Percentiles rank a stretch among this genome's conserved stretches.
phyloP scores from a whole-genome alignment of 169 alveolate genomes.

The Babesia microti region DNA sequence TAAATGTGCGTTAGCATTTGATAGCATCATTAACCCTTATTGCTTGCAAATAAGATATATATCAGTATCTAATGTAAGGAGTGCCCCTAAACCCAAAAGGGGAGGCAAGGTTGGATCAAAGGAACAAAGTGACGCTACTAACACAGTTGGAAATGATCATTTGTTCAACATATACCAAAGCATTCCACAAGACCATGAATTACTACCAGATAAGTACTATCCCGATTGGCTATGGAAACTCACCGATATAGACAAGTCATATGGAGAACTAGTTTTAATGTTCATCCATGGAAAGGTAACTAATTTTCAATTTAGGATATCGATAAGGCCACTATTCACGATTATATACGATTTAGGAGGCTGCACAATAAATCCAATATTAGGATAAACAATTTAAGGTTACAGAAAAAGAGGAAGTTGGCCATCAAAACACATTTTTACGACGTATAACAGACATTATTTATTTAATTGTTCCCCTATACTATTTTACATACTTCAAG shows the following conservation, averaged over 20 bases:
- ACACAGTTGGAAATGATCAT: conserved; percentile 44
- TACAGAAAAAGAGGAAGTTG: conserved; percentile 53
- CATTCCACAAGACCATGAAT: conserved; percentile 49
- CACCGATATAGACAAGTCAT: conserved; percentile 57
- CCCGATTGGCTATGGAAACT: conserved; percentile 64
- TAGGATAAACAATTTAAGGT: conserved; percentile 54
- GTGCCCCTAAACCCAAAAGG: conserved; percentile 14
- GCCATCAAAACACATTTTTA: conserved; percentile 45
- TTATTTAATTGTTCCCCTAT: too few species aligned
- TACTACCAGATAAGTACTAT: conserved; percentile 59
- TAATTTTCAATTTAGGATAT: conserved; percentile 29
- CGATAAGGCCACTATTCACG: conserved; percentile 52
- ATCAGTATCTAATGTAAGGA: neutral
- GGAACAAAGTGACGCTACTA: conserved; percentile 21
- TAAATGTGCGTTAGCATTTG: too few species aligned
- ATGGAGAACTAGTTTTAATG: conserved; percentile 62
- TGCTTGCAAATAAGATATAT: neutral
- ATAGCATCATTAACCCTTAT: neutral
- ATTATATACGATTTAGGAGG: conserved; percentile 59
- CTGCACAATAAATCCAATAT: conserved; percentile 49
- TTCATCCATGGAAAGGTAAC: conserved; percentile 57
- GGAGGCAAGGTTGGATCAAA: conserved; percentile 36
- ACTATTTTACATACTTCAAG: too few species aligned
- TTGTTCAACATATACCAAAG: conserved; percentile 56
- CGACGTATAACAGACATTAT: conserved; percentile 47